These are phyloP conservation scores for Pyrenophora tritici-repentis DNA, from an alignment of 2,329 filamentous ascomycete genomes.

Conservation along the genomic window DNA sequence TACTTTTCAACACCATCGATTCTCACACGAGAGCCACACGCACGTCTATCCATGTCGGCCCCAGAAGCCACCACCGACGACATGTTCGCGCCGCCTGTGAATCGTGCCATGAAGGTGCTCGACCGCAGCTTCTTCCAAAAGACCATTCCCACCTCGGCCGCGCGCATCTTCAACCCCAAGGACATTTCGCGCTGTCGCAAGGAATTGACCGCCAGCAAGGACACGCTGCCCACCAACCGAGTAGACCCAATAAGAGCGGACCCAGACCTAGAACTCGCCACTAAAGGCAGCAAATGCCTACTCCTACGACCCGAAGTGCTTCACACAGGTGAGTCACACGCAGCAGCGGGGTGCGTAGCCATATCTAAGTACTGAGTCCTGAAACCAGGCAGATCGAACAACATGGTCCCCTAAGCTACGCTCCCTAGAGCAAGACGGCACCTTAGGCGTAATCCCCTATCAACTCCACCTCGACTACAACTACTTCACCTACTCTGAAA, in stretches of 20 bases:
- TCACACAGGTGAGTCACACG: slow-evolving; percentile 41
- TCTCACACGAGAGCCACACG: neutral
- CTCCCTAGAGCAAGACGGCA: slow-evolving; percentile 69
- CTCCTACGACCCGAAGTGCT: slow-evolving; percentile 52
- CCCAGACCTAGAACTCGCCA: slow-evolving; percentile 64
- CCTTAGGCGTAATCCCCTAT: slow-evolving; percentile 75
- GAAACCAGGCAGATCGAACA: slow-evolving; percentile 61
- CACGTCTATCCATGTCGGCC: slow-evolving; percentile 36
- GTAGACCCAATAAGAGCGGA: slow-evolving; percentile 64
- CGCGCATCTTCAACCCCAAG: slow-evolving; percentile 73
- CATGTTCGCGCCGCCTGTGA: slow-evolving; percentile 79
- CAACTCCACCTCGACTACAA: slow-evolving; percentile 78
- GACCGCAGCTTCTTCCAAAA: slow-evolving; percentile 84
- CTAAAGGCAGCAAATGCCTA: slow-evolving; percentile 52
- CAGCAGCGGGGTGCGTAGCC: slow-evolving; percentile 3
- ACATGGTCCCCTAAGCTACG: slow-evolving; percentile 77
- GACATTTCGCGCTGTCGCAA: slow-evolving; percentile 75
- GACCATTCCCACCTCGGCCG: slow-evolving; percentile 76
- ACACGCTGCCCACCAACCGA: slow-evolving; percentile 68
- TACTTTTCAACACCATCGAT: neutral
- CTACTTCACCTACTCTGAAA: slow-evolving; percentile 85
- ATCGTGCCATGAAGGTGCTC: slow-evolving; percentile 77
- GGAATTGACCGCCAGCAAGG: slow-evolving; percentile 66
- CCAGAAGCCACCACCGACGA: slow-evolving; percentile 37
- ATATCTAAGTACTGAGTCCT: slow-evolving; percentile 38